Evolutionary conservation across 2,329 filamentous ascomycete genomes (phyloP), one percentile per base, ranked within the genome.

Genomic region (Penicillium psychrosexuale): DNA sequence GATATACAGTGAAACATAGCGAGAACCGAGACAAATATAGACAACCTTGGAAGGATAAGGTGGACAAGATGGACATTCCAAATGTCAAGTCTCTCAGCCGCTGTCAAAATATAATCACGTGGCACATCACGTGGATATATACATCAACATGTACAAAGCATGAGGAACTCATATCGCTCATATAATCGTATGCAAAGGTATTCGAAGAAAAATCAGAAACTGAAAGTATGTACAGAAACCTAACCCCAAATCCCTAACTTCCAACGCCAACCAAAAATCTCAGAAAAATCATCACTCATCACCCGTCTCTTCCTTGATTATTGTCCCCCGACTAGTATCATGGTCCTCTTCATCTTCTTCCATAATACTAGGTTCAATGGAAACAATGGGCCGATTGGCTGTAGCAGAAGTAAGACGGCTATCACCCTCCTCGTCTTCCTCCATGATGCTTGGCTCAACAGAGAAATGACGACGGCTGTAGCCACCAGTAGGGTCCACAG

Each of bases 311-410:
- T 68, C 64, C 53, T 72, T 72, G 48, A 72, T 67, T 19, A 70
- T 55, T 15, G 69, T 72, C 33, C 57, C 63, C 31, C 65, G 61
- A 47, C 70, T 72, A 39, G 68, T 66, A 40, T 61, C 66, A 50
- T 64, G 53, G 15, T 66, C 65, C 22, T 74, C 70, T 60, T 75
- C 71, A 42, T 75, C 71, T 30, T 72, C 72, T 43, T 75, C 70
- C 57, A 72, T 65, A 8, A 74, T 70, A 51, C 70, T 74, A 15
- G 69, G 69, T 46, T 76, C 69, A 9, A 71, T 58, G 1, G 68
- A 66, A 17, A 72, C 56, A 17, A 61, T 57, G 11, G 51, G 51
- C 0, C 66, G 66, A 24, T 65, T 61, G 22, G 59, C 53, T 13
- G 57, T 58, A 3, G 55, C 58, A 15, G 69, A 69, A 19, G 63